Percentiles rank a stretch among this genome's conserved stretches.
Evolutionary conservation across 2,329 filamentous ascomycete genomes (phyloP).

Genomic region (Harringtonia aguacate): DNA sequence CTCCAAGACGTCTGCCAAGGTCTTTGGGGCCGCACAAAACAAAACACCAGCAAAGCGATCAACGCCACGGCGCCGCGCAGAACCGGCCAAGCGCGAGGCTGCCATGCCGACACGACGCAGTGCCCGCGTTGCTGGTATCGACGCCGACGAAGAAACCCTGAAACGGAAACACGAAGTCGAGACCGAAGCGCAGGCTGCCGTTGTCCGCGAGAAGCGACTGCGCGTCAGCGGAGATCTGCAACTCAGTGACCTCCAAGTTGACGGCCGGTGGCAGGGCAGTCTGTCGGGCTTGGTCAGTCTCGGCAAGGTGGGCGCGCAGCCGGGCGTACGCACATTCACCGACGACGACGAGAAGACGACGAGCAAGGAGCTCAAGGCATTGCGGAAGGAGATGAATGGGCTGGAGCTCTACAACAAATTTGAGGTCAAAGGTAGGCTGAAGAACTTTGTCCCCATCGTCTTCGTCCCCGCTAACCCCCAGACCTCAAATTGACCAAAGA

Average conservation of each 20-base stretch:
- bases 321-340: slow-evolving; percentile 75
- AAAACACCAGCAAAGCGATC: slow-evolving; percentile 21
- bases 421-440: slow-evolving; percentile 60
- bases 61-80: slow-evolving; percentile 20
- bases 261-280: slow-evolving; percentile 63
- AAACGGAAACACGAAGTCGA: slow-evolving; percentile 44
- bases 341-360: slow-evolving; percentile 72
- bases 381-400: slow-evolving; percentile 67
- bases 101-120: slow-evolving; percentile 44
- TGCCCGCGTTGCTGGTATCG: slow-evolving; percentile 45
- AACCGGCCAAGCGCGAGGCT: slow-evolving; percentile 24
- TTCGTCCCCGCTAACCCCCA: slow-evolving; percentile 19
- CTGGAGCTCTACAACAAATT: slow-evolving; percentile 76
- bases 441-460: neutral
- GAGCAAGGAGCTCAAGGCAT: slow-evolving; percentile 60
- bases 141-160: slow-evolving; percentile 32
- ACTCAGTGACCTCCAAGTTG: slow-evolving; percentile 67
- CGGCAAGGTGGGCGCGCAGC: slow-evolving; percentile 53
- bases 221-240: slow-evolving; percentile 49
- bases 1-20: slow-evolving; percentile 49
- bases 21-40: slow-evolving; percentile 23
- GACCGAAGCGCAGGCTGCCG: slow-evolving; percentile 24
- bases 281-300: slow-evolving; percentile 51
- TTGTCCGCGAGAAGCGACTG: slow-evolving; percentile 45
- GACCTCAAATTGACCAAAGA: slow-evolving; percentile 89